These are phyloP conservation scores for Microcyclospora tardicrescens DNA, from an alignment of 2,329 filamentous ascomycete species.

Conservation along the genomic window DNA sequence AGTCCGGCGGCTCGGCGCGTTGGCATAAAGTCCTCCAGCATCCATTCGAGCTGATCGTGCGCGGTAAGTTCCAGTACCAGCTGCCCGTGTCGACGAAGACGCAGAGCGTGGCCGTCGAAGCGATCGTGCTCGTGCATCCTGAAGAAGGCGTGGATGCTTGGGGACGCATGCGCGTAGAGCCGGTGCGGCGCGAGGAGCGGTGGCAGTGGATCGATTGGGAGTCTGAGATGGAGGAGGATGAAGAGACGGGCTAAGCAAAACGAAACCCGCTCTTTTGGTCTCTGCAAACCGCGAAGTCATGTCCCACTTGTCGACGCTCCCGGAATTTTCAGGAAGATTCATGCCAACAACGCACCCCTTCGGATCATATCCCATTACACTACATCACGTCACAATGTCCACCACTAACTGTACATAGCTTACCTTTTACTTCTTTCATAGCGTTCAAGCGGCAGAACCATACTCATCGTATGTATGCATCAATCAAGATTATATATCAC, in stretches of 20 bases:
- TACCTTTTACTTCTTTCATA: no score
- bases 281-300: no score
- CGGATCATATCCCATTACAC: no score
- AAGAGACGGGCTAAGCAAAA: constrained; percentile 1
- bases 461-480: no score
- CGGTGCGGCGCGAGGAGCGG: constrained; percentile 14
- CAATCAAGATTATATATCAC: no score
- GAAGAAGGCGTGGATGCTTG: constrained; percentile 22
- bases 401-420: no score
- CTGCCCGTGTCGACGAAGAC: constrained; percentile 45
- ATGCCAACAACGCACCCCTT: no score
- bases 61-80: constrained; percentile 78
- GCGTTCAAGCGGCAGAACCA: no score
- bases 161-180: constrained; percentile 20
- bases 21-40: constrained; percentile 88
- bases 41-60: constrained; percentile 84
- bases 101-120: constrained; percentile 38
- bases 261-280: not conserved
- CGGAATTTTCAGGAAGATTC: no score
- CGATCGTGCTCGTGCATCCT: constrained; percentile 28
- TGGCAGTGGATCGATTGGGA: constrained; percentile 23
- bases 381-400: no score
- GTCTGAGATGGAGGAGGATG: constrained; percentile 7
- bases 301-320: no score
- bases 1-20: constrained; percentile 63